Base-by-base conservation (phyloP, 371 early-diverging fungal genomes). In the Lichtheimia hyalospora region DNA sequence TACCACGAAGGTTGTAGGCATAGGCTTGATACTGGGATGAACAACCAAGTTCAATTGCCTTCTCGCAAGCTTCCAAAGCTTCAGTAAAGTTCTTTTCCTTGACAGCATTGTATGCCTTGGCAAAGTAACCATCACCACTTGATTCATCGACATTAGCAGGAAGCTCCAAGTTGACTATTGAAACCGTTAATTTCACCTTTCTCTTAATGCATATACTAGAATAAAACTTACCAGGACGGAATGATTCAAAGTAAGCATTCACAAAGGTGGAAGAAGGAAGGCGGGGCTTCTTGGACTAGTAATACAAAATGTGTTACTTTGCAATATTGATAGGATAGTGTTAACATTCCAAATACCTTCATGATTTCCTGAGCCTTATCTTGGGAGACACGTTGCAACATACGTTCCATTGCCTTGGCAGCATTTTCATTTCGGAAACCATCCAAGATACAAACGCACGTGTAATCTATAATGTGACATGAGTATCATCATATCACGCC, bases 261-360 rank as follows among this genome's bases (percentile, higher is more conserved):
- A 96, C 90, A 73, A 96, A 96, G 34, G 96, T 92, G 63, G 84
- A 81, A 20, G 95, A 95, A 14, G 97, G 98, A 49, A 98, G 81
- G 18, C 87, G 84, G 42, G 83, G 89, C 58, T 76, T 73, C 63
- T 81, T 78, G 8, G 70, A 68, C 76, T 82, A 69, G 14, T 3
- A 14, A 52, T 8, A 12, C 52, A 5, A 27, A n/a, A n/a, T n/a
- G 50, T 5, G 34, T 34, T 34, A 34, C 0, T 34, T 34, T n/a
- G 21, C 25, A n/a, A 46, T n/a, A n/a, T n/a, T n/a, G n/a, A n/a
- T 21, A 12, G 46, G 3, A 46, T 46, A n/a, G 0, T 1, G 3
- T 14, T 2, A 14, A 0, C n/a, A 18, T 6, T 46, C 46, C 46
- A 46, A 18, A 5, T 34, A 83, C 75, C 75, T 84, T 81, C 74